phyloP scores from a whole-genome alignment of 176 grass and related monocot genomes.

The Eleusine coracana region DNA sequence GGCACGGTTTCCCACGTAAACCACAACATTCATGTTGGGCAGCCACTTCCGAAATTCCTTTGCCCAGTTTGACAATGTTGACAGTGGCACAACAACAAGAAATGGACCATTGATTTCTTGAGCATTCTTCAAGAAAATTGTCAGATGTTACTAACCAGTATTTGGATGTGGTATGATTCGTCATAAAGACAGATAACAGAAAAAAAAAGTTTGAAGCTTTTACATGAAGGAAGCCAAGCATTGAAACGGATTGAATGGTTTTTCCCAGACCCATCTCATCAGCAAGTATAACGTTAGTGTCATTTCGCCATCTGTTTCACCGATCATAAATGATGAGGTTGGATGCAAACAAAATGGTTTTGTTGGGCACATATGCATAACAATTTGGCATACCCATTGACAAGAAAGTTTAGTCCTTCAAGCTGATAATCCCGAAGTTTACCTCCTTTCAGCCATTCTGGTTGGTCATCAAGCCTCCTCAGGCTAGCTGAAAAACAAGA shows the following conservation, averaged over 20 bases:
- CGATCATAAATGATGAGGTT: constrained; percentile 35
- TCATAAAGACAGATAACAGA: constrained; percentile 16
- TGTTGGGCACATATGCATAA: constrained; percentile 25
- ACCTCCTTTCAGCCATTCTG: constrained; percentile 93
- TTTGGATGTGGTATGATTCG: neutral
- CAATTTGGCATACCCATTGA: constrained; percentile 73
- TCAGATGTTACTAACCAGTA: constrained; percentile 12
- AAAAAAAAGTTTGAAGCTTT: constrained; percentile 14
- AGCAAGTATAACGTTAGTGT: constrained; percentile 99
- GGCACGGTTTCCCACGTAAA: constrained; percentile 99
- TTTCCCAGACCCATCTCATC: constrained; percentile 99
- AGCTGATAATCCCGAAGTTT: constrained; percentile 99
- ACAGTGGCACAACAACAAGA: constrained; percentile 97
- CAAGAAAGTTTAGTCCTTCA: constrained; percentile 97
- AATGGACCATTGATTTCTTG: constrained; percentile 97
- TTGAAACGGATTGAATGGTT: constrained; percentile 98
- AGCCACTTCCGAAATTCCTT: constrained; percentile 98
- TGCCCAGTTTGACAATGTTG: constrained; percentile 97
- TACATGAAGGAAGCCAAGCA: constrained; percentile 96
- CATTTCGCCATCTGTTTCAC: constrained; percentile 87
- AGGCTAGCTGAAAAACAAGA: constrained; percentile 82
- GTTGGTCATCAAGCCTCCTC: constrained; percentile 96
- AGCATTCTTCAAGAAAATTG: constrained; percentile 67
- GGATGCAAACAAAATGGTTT: constrained; percentile 23
- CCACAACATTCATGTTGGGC: constrained; percentile 85